A percentile compares a stretch with the other conserved stretches of the same genome.
phyloP scores from a whole-genome alignment of 2,329 filamentous ascomycete genomes.

The Purpureocillium takamizusanense region DNA sequence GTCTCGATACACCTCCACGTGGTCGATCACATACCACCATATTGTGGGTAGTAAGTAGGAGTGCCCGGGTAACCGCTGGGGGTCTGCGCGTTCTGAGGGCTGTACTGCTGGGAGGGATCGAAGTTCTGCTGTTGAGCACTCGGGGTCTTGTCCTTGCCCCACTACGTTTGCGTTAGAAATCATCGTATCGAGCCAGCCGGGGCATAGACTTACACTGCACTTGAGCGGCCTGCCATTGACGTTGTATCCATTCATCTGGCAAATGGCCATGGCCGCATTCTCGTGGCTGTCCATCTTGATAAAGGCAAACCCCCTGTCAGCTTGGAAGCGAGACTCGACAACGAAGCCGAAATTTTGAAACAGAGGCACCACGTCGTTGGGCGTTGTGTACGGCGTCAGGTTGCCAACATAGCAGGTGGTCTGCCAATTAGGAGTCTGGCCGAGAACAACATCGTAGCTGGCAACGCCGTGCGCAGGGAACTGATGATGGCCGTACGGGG shows the following conservation, averaged over 20 bases:
- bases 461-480: constrained; percentile 95
- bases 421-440: constrained; percentile 95
- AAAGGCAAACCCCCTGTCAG: constrained; percentile 94
- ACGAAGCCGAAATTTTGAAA: constrained; percentile 99
- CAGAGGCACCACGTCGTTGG: constrained; percentile 91
- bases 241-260: constrained; percentile 94
- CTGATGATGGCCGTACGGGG: constrained; percentile 92
- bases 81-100: constrained; percentile 65
- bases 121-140: constrained; percentile 55
- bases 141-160: constrained; percentile 97
- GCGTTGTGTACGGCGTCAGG: constrained; percentile 92
- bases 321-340: constrained; percentile 94
- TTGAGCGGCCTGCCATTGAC: constrained; percentile 95
- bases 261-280: constrained; percentile 97
- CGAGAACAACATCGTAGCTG: constrained; percentile 94
- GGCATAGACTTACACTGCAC: constrained; percentile 74
- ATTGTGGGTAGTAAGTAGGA: constrained; percentile 88
- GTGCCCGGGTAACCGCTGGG: constrained; percentile 67
- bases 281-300: constrained; percentile 99
- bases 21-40: constrained; percentile 55
- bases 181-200: background rate
- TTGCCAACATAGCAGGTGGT: constrained; percentile 98
- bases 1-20: constrained; percentile 4
- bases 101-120: constrained; percentile 64
- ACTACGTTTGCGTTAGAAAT: constrained; percentile 47